Evolutionary conservation across 768 basidiomycete species (phyloP), one percentile per base, ranked within the genome.

Genomic region (Mycena galopus): DNA sequence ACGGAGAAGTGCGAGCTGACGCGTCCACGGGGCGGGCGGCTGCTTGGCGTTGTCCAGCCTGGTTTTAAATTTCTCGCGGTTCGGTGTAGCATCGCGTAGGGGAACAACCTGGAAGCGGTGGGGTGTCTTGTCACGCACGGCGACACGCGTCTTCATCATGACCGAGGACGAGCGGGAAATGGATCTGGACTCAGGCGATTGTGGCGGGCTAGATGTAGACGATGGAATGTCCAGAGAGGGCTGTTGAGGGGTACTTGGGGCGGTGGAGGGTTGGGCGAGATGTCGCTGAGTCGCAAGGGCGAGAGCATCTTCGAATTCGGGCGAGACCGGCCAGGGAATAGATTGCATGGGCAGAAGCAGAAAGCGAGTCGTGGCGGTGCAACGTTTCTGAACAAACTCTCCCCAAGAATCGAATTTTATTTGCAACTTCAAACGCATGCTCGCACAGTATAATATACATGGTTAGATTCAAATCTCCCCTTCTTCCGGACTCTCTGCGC

Each of bases 401-500:
- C n/a, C n/a, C n/a, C n/a, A n/a, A n/a, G n/a, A n/a, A n/a, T n/a
- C n/a, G n/a, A n/a, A n/a, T n/a, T n/a, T n/a, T n/a, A n/a, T n/a
- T n/a, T n/a, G n/a, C n/a, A n/a, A n/a, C n/a, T n/a, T n/a, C n/a
- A n/a, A n/a, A n/a, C n/a, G n/a, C n/a, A n/a, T n/a, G n/a, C n/a
- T n/a, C 11, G 57, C 51, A 12, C n/a, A 11, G 50, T 8, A 55
- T 44, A 56, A 53, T 65, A 33, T 44, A 60, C 57, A 60, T 55
- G 50, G 30, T 66, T 1, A 27, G 62, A 17, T 73, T 87, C 77
- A 95, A 76, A 96, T 96, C 79, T 96, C 94, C 29, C 94, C 94
- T 80, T 96, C 94, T 83, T 96, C 95, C 3, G 94, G 95, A 53
- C 91, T 94, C 79, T 95, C 94, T 44, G 86, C 93, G 58, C 93